A percentile compares a stretch with the other conserved stretches of the same genome.
These are phyloP conservation scores for Davidsoniella eucalypti DNA, from an alignment of 2,329 filamentous ascomycete species.

Conservation along the genomic window DNA sequence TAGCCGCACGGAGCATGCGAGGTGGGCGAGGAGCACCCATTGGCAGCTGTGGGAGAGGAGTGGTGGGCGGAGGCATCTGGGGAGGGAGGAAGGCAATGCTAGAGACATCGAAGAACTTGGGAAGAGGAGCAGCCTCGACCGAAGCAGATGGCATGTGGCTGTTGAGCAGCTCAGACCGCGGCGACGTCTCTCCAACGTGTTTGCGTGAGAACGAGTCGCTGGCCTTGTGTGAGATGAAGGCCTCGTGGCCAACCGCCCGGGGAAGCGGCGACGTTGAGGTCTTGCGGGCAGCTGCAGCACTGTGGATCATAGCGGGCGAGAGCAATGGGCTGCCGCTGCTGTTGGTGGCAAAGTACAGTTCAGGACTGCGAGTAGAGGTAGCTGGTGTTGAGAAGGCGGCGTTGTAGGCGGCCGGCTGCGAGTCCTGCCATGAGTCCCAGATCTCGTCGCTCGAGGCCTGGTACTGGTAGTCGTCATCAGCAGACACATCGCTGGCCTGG, in stretches of 20 bases:
- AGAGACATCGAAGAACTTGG: background rate
- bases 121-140: background rate
- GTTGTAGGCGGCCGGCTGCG: background rate
- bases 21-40: background rate
- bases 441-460: slow-evolving; percentile 28
- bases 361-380: slow-evolving; percentile 2
- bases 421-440: slow-evolving; percentile 35
- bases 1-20: slow-evolving; percentile 8
- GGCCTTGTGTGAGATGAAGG: slow-evolving; percentile 13
- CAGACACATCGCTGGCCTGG: slow-evolving; percentile 31
- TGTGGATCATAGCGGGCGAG: background rate
- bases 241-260: slow-evolving; percentile 9
- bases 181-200: background rate
- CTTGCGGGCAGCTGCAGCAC: slow-evolving; percentile 2
- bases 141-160: background rate
- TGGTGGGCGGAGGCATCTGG: slow-evolving; percentile 2
- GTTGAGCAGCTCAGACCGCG: background rate
- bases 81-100: slow-evolving; percentile 8
- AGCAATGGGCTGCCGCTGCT: slow-evolving; percentile 1
- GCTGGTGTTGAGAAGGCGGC: slow-evolving; percentile 12
- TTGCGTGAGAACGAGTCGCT: slow-evolving; percentile 10
- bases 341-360: slow-evolving; percentile 4
- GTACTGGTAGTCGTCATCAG: slow-evolving; percentile 35
- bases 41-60: slow-evolving; percentile 3
- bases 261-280: slow-evolving; percentile 1